A percentile compares a stretch with the other conserved stretches of the same genome.
Evolutionary conservation across 805 yeast genomes (phyloP).

Genomic region (Saccharomycopsis amapae): DNA sequence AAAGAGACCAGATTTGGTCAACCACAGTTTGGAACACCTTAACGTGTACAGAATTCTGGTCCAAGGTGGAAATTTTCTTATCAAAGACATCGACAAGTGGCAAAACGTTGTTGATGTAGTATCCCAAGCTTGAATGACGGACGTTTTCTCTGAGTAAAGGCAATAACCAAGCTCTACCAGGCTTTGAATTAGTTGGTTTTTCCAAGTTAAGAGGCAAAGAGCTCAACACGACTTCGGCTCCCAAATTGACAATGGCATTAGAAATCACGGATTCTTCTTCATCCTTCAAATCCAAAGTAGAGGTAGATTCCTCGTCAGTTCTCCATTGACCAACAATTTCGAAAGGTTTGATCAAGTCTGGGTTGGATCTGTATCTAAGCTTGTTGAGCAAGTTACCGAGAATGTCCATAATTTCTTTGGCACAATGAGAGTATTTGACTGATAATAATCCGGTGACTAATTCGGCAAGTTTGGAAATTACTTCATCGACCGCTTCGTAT

Average conservation of each 20-base stretch:
- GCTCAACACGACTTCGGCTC: conserved; percentile 76
- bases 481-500: conserved; percentile 50
- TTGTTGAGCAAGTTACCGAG: conserved; percentile 54
- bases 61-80: conserved; percentile 37
- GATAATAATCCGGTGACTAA: conserved; percentile 54
- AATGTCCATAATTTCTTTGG: conserved; percentile 65
- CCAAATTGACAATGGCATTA: conserved; percentile 70
- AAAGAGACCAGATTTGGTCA: conserved; percentile 87
- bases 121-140: conserved; percentile 58
- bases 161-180: conserved; percentile 94
- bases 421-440: conserved; percentile 69
- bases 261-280: conserved; percentile 79
- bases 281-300: conserved; percentile 49
- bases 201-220: conserved; percentile 74
- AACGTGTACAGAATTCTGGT: conserved; percentile 54
- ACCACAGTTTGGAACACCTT: conserved; percentile 80
- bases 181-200: conserved; percentile 40
- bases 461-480: conserved; percentile 45
- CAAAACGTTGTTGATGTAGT: conserved; percentile 52
- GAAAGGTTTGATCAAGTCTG: conserved; percentile 60
- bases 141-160: conserved; percentile 87
- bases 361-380: conserved; percentile 58
- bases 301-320: conserved; percentile 34
- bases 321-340: conserved; percentile 81
- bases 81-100: conserved; percentile 59